Percentiles rank a stretch among this genome's conserved stretches.
These are phyloP conservation scores for Eimeria acervulina DNA, from an alignment of 169 alveolate species.

Conservation along the genomic window DNA sequence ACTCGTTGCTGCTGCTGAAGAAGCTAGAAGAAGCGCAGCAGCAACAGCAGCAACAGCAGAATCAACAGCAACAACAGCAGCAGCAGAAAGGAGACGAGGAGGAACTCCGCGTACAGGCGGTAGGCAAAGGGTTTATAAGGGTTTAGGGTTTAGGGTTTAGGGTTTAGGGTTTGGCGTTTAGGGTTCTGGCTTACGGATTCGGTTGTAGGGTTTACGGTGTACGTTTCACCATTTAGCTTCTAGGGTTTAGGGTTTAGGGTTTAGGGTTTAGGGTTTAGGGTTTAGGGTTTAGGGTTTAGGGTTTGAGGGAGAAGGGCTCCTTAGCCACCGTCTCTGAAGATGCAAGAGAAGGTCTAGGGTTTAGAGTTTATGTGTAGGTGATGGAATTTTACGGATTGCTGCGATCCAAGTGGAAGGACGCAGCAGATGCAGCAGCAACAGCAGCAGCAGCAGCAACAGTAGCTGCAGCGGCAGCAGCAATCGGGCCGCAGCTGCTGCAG, in stretches of 20 bases:
- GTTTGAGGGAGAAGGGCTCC: too few species aligned
- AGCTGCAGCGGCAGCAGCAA: too few species aligned
- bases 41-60: neutral
- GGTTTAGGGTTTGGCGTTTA: neutral
- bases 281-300: neutral
- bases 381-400: neutral
- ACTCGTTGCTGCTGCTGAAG: slow-evolving; percentile 6
- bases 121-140: neutral
- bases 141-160: slow-evolving; percentile 8
- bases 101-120: neutral
- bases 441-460: too few species aligned
- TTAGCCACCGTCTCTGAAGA: too few species aligned
- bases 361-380: neutral
- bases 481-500: slow-evolving; percentile 27
- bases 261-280: neutral
- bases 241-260: slow-evolving; percentile 1
- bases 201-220: neutral
- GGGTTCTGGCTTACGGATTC: neutral
- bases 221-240: neutral
- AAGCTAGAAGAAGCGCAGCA: neutral
- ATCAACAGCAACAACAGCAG: neutral
- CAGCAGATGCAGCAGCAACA: too few species aligned
- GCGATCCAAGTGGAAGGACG: neutral
- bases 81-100: neutral
- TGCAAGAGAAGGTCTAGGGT: neutral